Evolutionary conservation across 768 basidiomycete species (phyloP).

Genomic region (Lepiota venenata): DNA sequence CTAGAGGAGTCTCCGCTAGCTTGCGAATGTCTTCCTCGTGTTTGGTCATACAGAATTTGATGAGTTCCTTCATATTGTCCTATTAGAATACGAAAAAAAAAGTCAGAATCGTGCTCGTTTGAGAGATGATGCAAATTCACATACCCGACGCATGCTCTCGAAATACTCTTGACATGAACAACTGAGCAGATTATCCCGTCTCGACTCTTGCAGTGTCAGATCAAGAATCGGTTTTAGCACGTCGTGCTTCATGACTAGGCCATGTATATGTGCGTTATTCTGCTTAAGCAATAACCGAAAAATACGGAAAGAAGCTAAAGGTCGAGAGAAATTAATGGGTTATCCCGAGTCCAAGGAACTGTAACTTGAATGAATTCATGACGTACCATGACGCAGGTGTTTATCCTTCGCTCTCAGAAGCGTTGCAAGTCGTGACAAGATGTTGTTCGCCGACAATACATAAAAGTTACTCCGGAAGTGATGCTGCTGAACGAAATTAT

Average conservation of each 20-base stretch:
- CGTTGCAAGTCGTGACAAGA: slow-evolving; percentile 70
- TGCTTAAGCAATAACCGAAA: slow-evolving; percentile 83
- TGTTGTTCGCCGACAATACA: slow-evolving; percentile 69
- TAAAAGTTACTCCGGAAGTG: slow-evolving; percentile 91
- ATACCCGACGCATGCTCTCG: slow-evolving; percentile 83
- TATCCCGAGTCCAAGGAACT: too few relatives aligned
- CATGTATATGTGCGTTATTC: slow-evolving; percentile 72
- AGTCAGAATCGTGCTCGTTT: not conserved
- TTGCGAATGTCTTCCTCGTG: slow-evolving; percentile 64
- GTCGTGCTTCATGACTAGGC: slow-evolving; percentile 81
- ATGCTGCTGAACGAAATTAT: slow-evolving; percentile 87
- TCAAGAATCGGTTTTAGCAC: slow-evolving; percentile 81
- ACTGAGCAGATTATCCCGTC: slow-evolving; percentile 87
- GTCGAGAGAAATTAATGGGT: slow-evolving; percentile 1
- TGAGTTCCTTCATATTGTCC: slow-evolving; percentile 88
- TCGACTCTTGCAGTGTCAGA: slow-evolving; percentile 77
- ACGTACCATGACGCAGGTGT: slow-evolving; percentile 86
- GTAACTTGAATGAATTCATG: not conserved
- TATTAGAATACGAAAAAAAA: slow-evolving; percentile 23
- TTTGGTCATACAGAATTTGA: slow-evolving; percentile 78
- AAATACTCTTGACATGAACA: slow-evolving; percentile 97
- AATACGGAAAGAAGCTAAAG: slow-evolving; percentile 84
- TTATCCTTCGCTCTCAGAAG: slow-evolving; percentile 85
- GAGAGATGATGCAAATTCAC: slow-evolving; percentile 17
- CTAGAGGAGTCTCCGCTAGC: slow-evolving; percentile 58